Evolutionary conservation across 2,329 filamentous ascomycete species (phyloP).

Genomic region (Epichloe gansuensis): DNA sequence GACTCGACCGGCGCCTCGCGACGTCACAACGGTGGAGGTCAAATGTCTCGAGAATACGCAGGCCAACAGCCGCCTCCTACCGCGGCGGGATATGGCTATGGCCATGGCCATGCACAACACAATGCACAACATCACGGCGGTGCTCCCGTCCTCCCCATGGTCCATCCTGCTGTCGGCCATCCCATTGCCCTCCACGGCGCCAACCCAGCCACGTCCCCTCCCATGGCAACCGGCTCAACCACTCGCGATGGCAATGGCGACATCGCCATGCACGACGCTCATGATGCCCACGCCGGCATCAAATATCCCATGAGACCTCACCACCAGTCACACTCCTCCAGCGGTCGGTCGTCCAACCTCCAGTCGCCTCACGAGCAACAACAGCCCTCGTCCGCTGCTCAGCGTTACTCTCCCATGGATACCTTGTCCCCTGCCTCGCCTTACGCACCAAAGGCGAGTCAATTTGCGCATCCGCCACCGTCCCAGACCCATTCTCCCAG

Average conservation of each 20-base stretch:
- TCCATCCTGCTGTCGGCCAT: constrained; percentile 21
- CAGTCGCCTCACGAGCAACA: constrained; percentile 53
- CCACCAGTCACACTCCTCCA: constrained; percentile 59
- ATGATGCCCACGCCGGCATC: constrained; percentile 70
- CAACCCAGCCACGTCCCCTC: constrained; percentile 41
- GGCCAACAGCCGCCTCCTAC: constrained; percentile 19
- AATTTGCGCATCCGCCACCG: constrained; percentile 40
- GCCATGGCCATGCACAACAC: constrained; percentile 60
- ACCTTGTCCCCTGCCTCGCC: constrained; percentile 67
- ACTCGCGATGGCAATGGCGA: constrained; percentile 62
- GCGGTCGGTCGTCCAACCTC: constrained; percentile 42
- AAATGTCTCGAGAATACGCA: constrained; percentile 37
- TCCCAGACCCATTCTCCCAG: constrained; percentile 66
- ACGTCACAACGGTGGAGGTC: constrained; percentile 44
- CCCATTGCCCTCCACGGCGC: constrained; percentile 18
- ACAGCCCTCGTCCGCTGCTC: constrained; percentile 62
- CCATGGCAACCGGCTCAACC: constrained; percentile 38
- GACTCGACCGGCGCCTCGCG: constrained; percentile 50
- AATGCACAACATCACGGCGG: constrained; percentile 47
- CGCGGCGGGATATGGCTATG: constrained; percentile 33
- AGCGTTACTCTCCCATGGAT: constrained; percentile 95
- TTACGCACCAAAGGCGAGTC: constrained; percentile 52
- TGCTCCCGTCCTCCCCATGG: constrained; percentile 18
- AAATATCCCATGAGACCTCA: constrained; percentile 75
- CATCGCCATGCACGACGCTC: constrained; percentile 73